A percentile compares a stretch with the other conserved stretches of the same genome.
Evolutionary conservation across 2,329 filamentous ascomycete species (phyloP).

Genomic region (Ilyonectria sp.): DNA sequence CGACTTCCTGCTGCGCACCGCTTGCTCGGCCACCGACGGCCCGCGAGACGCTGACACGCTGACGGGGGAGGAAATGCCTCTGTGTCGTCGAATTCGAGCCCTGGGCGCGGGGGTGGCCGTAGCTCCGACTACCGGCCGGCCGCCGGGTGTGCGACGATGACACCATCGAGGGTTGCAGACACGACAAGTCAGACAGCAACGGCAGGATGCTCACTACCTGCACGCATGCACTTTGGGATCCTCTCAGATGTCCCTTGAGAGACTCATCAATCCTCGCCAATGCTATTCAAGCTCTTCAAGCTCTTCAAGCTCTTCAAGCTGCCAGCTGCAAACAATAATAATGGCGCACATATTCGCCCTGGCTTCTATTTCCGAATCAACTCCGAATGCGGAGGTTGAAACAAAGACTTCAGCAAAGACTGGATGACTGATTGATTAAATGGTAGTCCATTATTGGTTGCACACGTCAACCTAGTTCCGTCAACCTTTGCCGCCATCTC

Average conservation of each 20-base stretch:
- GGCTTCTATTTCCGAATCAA: not conserved
- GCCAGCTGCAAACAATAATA: not conserved
- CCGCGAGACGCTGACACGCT: constrained; percentile 35
- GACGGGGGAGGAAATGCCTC: constrained; percentile 22
- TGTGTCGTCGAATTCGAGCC: constrained; percentile 8
- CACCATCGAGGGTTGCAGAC: constrained; percentile 37
- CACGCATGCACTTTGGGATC: not conserved
- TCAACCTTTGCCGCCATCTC: not conserved
- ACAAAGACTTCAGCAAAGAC: not conserved
- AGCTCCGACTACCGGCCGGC: constrained; percentile 49
- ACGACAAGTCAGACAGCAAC: constrained; percentile 18
- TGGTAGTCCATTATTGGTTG: constrained; percentile 36
- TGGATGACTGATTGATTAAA: constrained; percentile 47
- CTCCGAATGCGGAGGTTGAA: constrained; percentile 15
- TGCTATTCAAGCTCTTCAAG: not conserved
- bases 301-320: not conserved
- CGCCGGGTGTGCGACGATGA: constrained; percentile 37
- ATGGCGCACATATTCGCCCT: not conserved
- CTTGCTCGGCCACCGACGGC: constrained; percentile 49
- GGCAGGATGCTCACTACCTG: not conserved
- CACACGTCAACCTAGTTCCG: not conserved
- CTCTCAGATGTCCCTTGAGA: not conserved
- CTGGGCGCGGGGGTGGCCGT: constrained; percentile 23
- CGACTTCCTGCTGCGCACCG: constrained; percentile 48
- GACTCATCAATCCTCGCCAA: not conserved